Percentiles rank a stretch among this genome's conserved stretches.
Evolutionary conservation across 257 asterid genomes (phyloP).

Genomic region (Sherardia arvensis): DNA sequence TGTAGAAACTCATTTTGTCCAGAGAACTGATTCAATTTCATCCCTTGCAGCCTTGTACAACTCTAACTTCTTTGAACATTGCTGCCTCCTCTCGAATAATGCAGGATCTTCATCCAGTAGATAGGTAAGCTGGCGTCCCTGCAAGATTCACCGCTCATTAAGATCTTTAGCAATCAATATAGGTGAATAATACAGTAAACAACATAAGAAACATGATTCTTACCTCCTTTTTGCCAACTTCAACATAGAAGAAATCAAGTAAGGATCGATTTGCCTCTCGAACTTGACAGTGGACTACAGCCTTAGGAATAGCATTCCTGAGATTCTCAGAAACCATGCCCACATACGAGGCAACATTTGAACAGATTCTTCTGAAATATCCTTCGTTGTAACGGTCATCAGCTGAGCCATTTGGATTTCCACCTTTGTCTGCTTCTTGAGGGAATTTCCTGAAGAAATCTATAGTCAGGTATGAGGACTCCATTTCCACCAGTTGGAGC

Average conservation of each 20-base stretch:
- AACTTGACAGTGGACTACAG: conserved; percentile 39
- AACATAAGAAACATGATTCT: background rate
- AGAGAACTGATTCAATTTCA: conserved; percentile 26
- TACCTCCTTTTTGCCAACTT: conserved; percentile 36
- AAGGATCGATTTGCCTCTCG: conserved; percentile 31
- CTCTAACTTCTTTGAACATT: conserved; percentile 25
- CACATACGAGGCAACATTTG: conserved; percentile 29
- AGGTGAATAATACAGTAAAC: background rate
- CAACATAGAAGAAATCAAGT: conserved; percentile 30
- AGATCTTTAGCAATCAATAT: background rate
- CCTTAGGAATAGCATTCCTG: conserved; percentile 32
- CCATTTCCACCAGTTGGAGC: conserved; percentile 38
- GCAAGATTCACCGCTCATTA: background rate
- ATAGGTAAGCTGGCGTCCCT: conserved; percentile 24
- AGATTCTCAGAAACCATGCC: conserved; percentile 30
- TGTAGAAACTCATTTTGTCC: conserved; percentile 18
- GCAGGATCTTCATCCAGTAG: conserved; percentile 32
- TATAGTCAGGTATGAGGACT: conserved; percentile 31
- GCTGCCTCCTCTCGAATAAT: conserved; percentile 29
- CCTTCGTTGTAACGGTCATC: conserved; percentile 29
- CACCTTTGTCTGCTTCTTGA: conserved; percentile 30
- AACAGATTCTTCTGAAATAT: conserved; percentile 27
- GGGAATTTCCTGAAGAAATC: conserved; percentile 42
- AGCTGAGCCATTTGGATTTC: conserved; percentile 24
- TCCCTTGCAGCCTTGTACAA: conserved; percentile 33